phyloP scores from a whole-genome alignment of 2,329 filamentous ascomycete genomes.

The Geosmithia morbida region DNA sequence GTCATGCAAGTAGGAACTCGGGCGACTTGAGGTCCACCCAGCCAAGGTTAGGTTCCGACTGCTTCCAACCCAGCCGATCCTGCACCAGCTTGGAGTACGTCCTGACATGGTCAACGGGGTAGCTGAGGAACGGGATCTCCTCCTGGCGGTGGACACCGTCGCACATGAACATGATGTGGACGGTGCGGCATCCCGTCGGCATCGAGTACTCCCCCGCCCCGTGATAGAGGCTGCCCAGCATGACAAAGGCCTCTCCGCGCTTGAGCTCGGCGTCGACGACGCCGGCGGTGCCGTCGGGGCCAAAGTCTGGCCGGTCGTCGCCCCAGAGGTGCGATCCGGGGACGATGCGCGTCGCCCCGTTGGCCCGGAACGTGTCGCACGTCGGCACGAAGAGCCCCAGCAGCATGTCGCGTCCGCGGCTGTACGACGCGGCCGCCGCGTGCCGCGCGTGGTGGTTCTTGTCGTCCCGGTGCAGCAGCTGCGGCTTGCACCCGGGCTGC shows the following conservation, averaged over 20 bases:
- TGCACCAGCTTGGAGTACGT: conserved; percentile 19
- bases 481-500: conserved; percentile 14
- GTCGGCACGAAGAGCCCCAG: conserved; percentile 19
- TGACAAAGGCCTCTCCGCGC: conserved; percentile 20
- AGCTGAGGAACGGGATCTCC: conserved; percentile 11
- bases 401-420: conserved; percentile 16
- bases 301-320: conserved; percentile 19
- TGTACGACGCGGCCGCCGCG: conserved; percentile 7
- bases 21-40: conserved; percentile 23
- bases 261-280: conserved; percentile 15
- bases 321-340: conserved; percentile 23
- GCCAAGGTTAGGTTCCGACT: conserved; percentile 22
- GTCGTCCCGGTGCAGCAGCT: conserved; percentile 20
- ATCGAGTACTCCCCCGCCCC: conserved; percentile 16
- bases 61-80: conserved; percentile 21
- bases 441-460: conserved; percentile 22
- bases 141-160: conserved; percentile 20
- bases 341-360: conserved; percentile 19
- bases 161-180: conserved; percentile 24
- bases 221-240: conserved; percentile 22
- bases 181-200: conserved; percentile 13
- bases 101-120: conserved; percentile 21
- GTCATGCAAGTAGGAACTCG: conserved; percentile 13
- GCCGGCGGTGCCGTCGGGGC: conserved; percentile 10
- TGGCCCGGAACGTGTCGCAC: conserved; percentile 17